Evolutionary conservation across 139 green algal species (phyloP).

Genomic region (Zygnema cylindricum): DNA sequence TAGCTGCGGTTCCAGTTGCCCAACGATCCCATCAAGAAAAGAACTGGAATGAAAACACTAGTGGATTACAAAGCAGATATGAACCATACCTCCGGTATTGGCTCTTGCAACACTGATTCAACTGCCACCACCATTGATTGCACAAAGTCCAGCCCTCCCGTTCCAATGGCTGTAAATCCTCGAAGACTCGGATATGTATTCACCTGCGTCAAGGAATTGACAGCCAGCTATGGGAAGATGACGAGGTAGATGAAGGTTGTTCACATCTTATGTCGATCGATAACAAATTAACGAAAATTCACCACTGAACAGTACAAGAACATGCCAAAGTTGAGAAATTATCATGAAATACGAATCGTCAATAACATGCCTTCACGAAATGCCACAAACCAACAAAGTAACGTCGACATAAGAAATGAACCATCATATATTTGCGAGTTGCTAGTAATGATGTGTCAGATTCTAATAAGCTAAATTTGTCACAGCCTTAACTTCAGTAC

Average conservation of each 20-base stretch:
- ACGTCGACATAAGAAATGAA: too few species aligned
- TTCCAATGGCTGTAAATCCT: constrained; percentile 55
- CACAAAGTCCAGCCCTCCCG: constrained; percentile 56
- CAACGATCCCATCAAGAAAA: background rate
- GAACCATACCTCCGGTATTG: constrained; percentile 52
- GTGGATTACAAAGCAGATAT: too few species aligned
- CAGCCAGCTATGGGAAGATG: constrained; percentile 1
- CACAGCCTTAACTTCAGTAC: too few species aligned
- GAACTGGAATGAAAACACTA: background rate
- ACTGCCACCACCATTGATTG: constrained; percentile 60
- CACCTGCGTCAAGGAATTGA: constrained; percentile 37
- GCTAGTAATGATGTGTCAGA: too few species aligned
- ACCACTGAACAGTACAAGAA: background rate
- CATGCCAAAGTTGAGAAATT: too few species aligned
- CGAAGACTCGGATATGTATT: constrained; percentile 53
- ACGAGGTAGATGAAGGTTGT: too few species aligned
- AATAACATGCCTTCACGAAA: too few species aligned
- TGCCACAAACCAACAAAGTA: too few species aligned
- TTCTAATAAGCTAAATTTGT: too few species aligned
- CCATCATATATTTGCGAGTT: too few species aligned
- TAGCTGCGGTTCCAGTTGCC: background rate
- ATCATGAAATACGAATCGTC: too few species aligned
- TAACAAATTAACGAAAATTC: constrained; percentile 14
- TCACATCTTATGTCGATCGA: background rate
- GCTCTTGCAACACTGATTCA: constrained; percentile 45